Evolutionary conservation across 106 monocot species (phyloP), one percentile per base, ranked within the genome.

Genomic region (Allium fistulosum): DNA sequence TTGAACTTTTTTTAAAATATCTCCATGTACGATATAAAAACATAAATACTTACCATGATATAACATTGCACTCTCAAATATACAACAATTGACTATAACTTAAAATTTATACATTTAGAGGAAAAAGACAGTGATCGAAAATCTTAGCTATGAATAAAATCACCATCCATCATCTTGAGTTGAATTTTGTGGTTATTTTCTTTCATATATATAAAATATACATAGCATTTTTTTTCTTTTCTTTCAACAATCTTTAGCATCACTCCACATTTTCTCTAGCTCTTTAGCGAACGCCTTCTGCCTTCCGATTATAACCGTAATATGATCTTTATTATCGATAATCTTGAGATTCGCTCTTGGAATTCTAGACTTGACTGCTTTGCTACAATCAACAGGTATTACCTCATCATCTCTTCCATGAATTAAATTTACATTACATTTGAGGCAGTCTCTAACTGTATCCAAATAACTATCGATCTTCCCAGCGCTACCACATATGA

Each of bases 401-500:
- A 75, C 28, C 28, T 75, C 75, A 13, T 75, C 75, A 51, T 75
- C 51, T 2, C 52, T 13, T 46, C 75, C 75, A 17, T 75, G 75
- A 62, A 75, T 66, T 7, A 75, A 37, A 0, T 67, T 75, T 1
- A 75, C 68, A n/a, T 12, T 17, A 59, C 75, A 75, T 26, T 11
- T 14, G 18, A 75, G 48, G 0, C 46, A 26, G 12, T 75, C 68
- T 16, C 68, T 68, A 6, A 75, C 68, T 1, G 61, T n/a, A 12
- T 69, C 68, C 61, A 75, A 45, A 28, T 75, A 75, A 6, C 68
- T 53, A 4, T 75, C 75, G 37, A 75, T 61, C 53, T 75, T 75
- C 10, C 68, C 62, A 1, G 75, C 75, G 46, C 67, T 75, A 49
- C 75, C 75, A 22, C 75, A 75, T 4, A 75, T 75, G 61, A 75